Base-by-base conservation (phyloP, 2,329 filamentous ascomycete species). In the Claviceps quebecensis region DNA sequence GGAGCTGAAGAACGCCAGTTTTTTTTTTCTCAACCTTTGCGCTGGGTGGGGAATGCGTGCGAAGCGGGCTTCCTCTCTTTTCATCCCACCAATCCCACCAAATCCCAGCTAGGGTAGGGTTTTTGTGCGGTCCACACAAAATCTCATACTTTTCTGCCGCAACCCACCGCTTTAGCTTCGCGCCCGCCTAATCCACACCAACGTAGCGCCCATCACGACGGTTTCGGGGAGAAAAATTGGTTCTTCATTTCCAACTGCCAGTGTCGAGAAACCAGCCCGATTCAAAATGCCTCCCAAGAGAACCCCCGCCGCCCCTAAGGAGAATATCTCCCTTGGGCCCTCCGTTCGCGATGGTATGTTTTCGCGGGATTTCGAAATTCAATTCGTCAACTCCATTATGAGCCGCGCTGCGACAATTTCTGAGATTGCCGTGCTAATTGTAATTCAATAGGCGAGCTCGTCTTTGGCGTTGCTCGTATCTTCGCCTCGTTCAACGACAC, bases 321-420 rank as follows among this genome's bases (percentile, higher is more conserved):
- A 97, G 84, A 98, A 98, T 78, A 93, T 98, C 80, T 90, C 86
- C 75, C 83, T 97, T 67, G 93, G 93, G 67, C 93, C 93, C 71
- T 87, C 95, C 74, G 87, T 90, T 77, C 86, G 90, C 71, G 91
- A 96, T 81, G 90, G 88, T 91, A 72, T 69, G 60, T 60, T 40
- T n/a, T 36, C 16, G 17, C 45, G 4, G 8, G 7, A 2, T 23
- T n/a, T 1, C 34, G 7, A 16, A 38, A 47, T 11, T 6, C 13
- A 38, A 16, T 5, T n/a, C 8, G 13, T 22, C 43, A 44, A 37
- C 17, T 22, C 41, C 29, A 36, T 36, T n/a, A 48, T 52, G 34
- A 29, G 26, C n/a, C 11, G 14, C 34, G 6, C 13, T 26, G 3
- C 11, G 19, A n/a, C 26, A 23, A 2, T 7, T 29, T 14, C 6